These are phyloP conservation scores for Sphaerulina vaccinii DNA, from an alignment of 2,329 filamentous ascomycete species.

Conservation along the genomic window DNA sequence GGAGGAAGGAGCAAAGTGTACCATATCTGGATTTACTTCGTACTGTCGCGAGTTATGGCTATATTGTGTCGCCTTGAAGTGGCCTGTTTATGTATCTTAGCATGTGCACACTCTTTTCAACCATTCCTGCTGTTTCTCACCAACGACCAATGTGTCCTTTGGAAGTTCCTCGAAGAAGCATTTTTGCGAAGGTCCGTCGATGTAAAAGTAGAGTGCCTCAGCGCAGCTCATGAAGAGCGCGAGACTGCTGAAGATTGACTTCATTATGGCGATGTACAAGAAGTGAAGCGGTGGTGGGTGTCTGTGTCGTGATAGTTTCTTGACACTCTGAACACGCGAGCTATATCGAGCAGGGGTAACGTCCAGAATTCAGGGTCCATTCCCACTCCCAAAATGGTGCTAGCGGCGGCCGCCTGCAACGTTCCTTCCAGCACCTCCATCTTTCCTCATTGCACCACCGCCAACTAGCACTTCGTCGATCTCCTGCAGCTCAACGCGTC, in stretches of 20 bases:
- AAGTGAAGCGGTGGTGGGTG: neutral
- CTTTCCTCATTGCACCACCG: neutral
- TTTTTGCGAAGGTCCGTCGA: slow-evolving; percentile 80
- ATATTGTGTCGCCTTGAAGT: slow-evolving; percentile 84
- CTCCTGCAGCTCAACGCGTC: neutral
- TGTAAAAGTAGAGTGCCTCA: slow-evolving; percentile 91
- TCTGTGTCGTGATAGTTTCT: neutral
- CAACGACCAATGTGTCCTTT: slow-evolving; percentile 94
- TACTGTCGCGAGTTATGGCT: slow-evolving; percentile 68
- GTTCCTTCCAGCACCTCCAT: neutral
- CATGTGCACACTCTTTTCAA: neutral
- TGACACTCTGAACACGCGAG: slow-evolving; percentile 8
- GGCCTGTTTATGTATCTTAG: slow-evolving; percentile 50
- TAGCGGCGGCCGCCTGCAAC: neutral
- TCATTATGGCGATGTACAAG: slow-evolving; percentile 25
- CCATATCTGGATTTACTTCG: slow-evolving; percentile 64
- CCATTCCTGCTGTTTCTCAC: slow-evolving; percentile 41
- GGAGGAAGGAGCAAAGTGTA: slow-evolving; percentile 14
- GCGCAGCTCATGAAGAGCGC: slow-evolving; percentile 55
- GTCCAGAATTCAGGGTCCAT: neutral
- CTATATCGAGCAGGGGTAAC: slow-evolving; percentile 13
- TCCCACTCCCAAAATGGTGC: neutral
- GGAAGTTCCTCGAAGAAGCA: slow-evolving; percentile 99
- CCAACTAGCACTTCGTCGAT: neutral
- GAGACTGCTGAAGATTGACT: slow-evolving; percentile 29